Evolutionary conservation across 2,329 filamentous ascomycete genomes (phyloP).

Genomic region (Volutella citrinella): DNA sequence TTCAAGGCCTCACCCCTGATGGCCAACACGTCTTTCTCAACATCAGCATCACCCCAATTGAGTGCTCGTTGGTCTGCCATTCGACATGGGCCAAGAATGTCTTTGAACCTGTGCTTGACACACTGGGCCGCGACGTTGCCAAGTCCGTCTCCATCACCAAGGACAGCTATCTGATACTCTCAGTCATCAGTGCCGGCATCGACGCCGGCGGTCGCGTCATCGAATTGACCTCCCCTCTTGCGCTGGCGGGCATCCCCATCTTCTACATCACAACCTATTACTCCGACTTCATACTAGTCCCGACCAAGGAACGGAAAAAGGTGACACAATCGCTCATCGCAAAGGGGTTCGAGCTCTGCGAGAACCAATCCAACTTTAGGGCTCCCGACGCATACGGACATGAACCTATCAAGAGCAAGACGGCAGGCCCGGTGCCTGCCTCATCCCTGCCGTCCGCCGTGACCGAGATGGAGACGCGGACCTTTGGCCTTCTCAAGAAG

Average conservation of each 20-base stretch:
- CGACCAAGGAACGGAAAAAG: constrained; percentile 66
- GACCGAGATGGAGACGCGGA: constrained; percentile 75
- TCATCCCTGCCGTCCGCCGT: constrained; percentile 77
- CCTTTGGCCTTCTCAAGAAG: constrained; percentile 79
- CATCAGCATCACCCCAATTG: constrained; percentile 85
- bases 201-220: constrained; percentile 89
- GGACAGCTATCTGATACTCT: constrained; percentile 84
- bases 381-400: constrained; percentile 39
- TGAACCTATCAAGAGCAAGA: constrained; percentile 25
- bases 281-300: constrained; percentile 93
- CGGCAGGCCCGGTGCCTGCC: constrained; percentile 50
- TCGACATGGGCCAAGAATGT: constrained; percentile 69
- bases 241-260: constrained; percentile 89
- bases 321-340: constrained; percentile 76
- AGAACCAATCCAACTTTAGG: constrained; percentile 67
- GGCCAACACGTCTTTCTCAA: constrained; percentile 81
- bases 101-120: constrained; percentile 68
- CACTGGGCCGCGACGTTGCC: constrained; percentile 53
- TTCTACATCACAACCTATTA: constrained; percentile 99
- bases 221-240: constrained; percentile 85
- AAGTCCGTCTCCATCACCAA: constrained; percentile 68
- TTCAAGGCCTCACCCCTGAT: constrained; percentile 48
- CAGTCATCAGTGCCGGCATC: constrained; percentile 84
- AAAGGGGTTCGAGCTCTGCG: constrained; percentile 81
- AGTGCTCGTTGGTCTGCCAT: constrained; percentile 90